Evolutionary conservation across 176 grass and related monocot species (phyloP), one percentile per base, ranked within the genome.

Genomic region (Carex littledalei): DNA sequence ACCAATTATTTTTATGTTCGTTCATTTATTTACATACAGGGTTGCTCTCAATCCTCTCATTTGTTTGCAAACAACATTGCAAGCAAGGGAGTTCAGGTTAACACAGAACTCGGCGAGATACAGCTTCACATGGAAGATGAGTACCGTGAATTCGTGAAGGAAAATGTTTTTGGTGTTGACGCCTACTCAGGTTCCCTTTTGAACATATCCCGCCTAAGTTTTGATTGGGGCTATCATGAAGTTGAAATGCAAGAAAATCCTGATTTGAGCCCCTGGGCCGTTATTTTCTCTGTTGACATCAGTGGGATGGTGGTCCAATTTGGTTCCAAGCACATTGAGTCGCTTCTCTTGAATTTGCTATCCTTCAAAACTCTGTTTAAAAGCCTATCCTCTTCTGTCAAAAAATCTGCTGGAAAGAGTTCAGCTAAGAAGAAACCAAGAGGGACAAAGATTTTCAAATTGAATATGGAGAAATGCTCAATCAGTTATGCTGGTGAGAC

Each of bases 11-110:
- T 76, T 56, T 87, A 84, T 59, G 70, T 82, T 82, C 58, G 35
- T 71, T 81, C 52, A 39, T 59, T 69, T 84, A 67, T 80, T 88
- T 76, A 86, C 12, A 81, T 84, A 43, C 87, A 99, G 96, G 93
- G 67, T 77, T 99, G 88, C 74, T 99, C 91, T 80, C 93, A 99
- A 56, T 95, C 96, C 70, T 99, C 93, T 60, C 93, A 99, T 94
- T 79, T 99, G 32, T 99, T 87, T 89, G 93, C 96, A 84, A 95
- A 99, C 87, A 99, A 99, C 86, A 95, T 99, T 88, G 96, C 96
- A 89, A 95, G 90, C 82, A 95, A 92, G 70, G 96, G 91, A 55
- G 92, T 95, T 90, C 96, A 95, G 65, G 84, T 99, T 85, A 91
- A 99, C 81, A 92, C 88, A 84, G 93, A 99, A 91, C 90, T 99